phyloP scores from a whole-genome alignment of 192 early-diverging fungal genomes.

The Rhizophlyctis rosea region DNA sequence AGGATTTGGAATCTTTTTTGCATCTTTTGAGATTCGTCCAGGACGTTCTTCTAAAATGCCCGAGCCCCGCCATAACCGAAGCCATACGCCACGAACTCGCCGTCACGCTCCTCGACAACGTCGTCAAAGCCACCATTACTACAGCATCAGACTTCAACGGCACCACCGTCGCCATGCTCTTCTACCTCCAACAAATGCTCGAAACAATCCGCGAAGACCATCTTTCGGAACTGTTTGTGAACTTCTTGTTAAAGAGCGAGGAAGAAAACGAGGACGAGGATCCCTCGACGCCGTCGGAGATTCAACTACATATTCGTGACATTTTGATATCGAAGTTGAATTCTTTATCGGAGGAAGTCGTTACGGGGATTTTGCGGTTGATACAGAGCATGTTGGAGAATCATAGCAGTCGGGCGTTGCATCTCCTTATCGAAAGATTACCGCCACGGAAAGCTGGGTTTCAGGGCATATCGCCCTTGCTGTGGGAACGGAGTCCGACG shows the following conservation, averaged over 20 bases:
- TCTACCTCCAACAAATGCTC: conserved; percentile 83
- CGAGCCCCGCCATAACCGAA: conserved; percentile 58
- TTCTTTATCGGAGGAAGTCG: conserved; percentile 82
- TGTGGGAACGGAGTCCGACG: not conserved
- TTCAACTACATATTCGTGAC: conserved; percentile 41
- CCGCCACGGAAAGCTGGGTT: conserved; percentile 13
- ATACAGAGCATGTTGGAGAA: conserved; percentile 69
- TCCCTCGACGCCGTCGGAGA: conserved; percentile 3
- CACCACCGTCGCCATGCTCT: conserved; percentile 82
- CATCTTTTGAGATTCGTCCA: conserved; percentile 72
- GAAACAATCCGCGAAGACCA: conserved; percentile 65
- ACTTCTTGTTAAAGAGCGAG: conserved; percentile 74
- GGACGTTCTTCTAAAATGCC: conserved; percentile 65
- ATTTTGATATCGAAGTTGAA: conserved; percentile 84
- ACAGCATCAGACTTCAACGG: conserved; percentile 91
- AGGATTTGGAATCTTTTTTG: conserved; percentile 64
- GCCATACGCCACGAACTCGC: conserved; percentile 67
- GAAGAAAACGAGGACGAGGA: conserved; percentile 44
- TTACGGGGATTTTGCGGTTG: conserved; percentile 78
- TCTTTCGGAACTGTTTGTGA: conserved; percentile 67
- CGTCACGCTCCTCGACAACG: conserved; percentile 77
- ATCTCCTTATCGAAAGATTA: conserved; percentile 66
- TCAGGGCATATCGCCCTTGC: conserved; percentile 9
- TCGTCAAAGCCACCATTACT: conserved; percentile 79
- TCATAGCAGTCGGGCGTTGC: conserved; percentile 75